phyloP scores from a whole-genome alignment of 1,284 basidiomycete genomes.

The Tylopilus sp. region DNA sequence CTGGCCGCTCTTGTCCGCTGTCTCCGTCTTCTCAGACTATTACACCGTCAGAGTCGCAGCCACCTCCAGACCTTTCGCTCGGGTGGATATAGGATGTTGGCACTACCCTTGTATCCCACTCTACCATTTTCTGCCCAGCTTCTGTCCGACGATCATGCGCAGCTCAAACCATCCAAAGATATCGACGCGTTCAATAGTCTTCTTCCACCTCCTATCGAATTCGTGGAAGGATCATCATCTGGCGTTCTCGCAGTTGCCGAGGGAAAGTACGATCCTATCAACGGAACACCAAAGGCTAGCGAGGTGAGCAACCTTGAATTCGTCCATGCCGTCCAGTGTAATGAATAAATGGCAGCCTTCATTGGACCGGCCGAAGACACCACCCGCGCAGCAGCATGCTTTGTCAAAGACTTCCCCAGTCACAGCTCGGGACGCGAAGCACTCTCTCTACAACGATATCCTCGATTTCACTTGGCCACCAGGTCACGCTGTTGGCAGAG shows the following conservation, averaged over 20 bases:
- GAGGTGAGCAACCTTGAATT: slow-evolving; percentile 28
- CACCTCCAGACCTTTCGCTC: slow-evolving; percentile 3
- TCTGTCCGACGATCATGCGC: slow-evolving; percentile 46
- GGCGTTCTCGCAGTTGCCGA: slow-evolving; percentile 63
- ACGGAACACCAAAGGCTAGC: slow-evolving; percentile 46
- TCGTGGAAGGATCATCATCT: slow-evolving; percentile 75
- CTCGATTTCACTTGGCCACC: slow-evolving; percentile 58
- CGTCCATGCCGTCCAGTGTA: background rate
- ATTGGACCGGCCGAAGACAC: slow-evolving; percentile 25
- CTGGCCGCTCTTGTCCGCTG: slow-evolving; percentile 10
- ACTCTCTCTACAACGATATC: slow-evolving; percentile 45
- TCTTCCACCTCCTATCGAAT: slow-evolving; percentile 71
- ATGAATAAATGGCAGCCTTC: slow-evolving; percentile 8
- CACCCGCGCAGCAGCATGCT: slow-evolving; percentile 14
- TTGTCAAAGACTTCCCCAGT: slow-evolving; percentile 25
- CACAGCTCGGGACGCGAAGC: slow-evolving; percentile 19
- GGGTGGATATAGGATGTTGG: slow-evolving; percentile 47
- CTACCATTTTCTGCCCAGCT: slow-evolving; percentile 48
- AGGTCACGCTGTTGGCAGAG: slow-evolving; percentile 48
- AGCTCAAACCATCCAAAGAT: slow-evolving; percentile 64
- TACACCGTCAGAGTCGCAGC: slow-evolving; percentile 1
- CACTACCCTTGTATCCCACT: slow-evolving; percentile 52
- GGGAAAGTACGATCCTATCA: slow-evolving; percentile 76
- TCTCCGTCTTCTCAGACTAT: slow-evolving; percentile 5
- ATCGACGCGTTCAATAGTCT: slow-evolving; percentile 70